Percentiles rank a stretch among this genome's conserved stretches.
These are phyloP conservation scores for Salix dunnii DNA, from an alignment of 345 rosid species.

Conservation along the genomic window DNA sequence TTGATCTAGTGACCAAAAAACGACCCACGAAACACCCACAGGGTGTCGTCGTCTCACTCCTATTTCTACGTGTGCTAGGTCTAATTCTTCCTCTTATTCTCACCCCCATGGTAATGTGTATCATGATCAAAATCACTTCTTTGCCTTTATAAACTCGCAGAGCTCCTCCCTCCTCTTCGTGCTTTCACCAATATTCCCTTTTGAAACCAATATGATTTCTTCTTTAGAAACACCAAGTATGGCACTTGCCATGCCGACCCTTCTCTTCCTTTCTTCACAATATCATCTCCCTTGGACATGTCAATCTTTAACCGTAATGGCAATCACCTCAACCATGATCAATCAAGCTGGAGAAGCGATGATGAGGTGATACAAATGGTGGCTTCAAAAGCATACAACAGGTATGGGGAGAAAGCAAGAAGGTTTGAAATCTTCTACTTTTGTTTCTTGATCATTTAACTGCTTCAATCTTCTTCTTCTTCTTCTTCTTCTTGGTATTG, in stretches of 20 bases:
- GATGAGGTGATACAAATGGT: constrained; percentile 22
- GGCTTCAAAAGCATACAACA: constrained; percentile 12
- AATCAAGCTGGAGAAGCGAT: constrained; percentile 7
- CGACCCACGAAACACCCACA: background rate
- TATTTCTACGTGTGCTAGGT: no score
- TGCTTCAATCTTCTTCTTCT: background rate
- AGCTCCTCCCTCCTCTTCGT: background rate
- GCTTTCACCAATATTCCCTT: background rate
- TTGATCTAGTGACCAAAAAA: background rate
- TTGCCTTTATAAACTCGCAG: background rate
- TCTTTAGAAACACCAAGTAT: background rate
- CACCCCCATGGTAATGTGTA: background rate
- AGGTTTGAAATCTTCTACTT: constrained; percentile 6
- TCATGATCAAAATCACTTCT: background rate
- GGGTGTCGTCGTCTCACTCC: background rate
- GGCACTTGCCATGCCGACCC: constrained; percentile 1
- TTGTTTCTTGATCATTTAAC: no score
- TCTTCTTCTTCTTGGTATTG: no score
- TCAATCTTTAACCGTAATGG: constrained; percentile 7
- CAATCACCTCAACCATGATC: background rate
- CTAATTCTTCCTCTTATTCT: background rate
- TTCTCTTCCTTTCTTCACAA: constrained; percentile 16
- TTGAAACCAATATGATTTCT: background rate
- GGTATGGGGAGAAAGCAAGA: constrained; percentile 10
- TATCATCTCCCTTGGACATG: constrained; percentile 13